Evolutionary conservation across 1,284 basidiomycete species (phyloP), one percentile per base, ranked within the genome.

Genomic region (Pholiota adiposa): DNA sequence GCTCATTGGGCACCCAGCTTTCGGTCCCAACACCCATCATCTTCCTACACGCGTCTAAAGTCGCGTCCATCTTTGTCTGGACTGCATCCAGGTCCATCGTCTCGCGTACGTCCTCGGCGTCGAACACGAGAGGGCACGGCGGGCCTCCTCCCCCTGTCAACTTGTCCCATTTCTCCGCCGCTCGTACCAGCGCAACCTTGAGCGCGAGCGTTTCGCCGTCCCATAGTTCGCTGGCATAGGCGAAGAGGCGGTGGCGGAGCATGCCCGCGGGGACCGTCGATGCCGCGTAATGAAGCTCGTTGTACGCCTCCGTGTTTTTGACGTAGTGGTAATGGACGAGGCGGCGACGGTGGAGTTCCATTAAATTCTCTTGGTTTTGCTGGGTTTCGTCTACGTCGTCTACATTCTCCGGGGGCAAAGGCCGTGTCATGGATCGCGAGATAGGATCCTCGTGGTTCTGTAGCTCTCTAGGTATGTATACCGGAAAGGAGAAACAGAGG

Each of bases 251-350:
- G 67, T 67, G 18, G 70, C 53, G 50, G 71, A 81, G 60, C 60
- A 72, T 36, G 63, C 25, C 55, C 66, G 72, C 19, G 41, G 69
- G 72, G 71, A 80, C 76, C 69, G 68, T 60, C 62, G 80, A 65
- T 0, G 77, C 75, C 1, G 49, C 67, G 64, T 79, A 60, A 66
- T 81, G 79, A 63, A 67, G 70, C 66, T 71, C 58, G 75, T 82
- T 82, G 75, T 56, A 72, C 74, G 73, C 62, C 70, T 69, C 66
- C 67, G 79, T 82, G 73, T 57, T 72, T 57, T 69, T 74, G 73
- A 73, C 69, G 66, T 83, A 82, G 73, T 82, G 77, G 69, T 68
- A 79, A 59, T 82, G 80, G 69, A 79, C 72, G 65, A 83, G 76
- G 59, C 79, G 79, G 61, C 66, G 43, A 63, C 58, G 76, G 74